These are phyloP conservation scores for Phytophthora hybrid DNA, from an alignment of 352 stramenopile genomes.

Conservation along the genomic window DNA sequence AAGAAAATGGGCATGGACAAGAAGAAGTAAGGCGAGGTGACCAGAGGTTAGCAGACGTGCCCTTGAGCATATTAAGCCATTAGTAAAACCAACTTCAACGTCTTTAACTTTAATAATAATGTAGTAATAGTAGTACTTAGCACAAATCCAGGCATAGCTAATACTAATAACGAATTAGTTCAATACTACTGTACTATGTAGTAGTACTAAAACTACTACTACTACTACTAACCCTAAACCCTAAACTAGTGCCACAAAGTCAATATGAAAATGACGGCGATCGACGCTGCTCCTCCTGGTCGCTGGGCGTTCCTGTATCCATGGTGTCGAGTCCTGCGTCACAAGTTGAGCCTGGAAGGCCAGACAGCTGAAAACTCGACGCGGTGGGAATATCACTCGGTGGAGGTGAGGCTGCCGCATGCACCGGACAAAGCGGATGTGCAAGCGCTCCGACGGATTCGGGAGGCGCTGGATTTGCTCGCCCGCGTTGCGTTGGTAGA, in stretches of 20 bases:
- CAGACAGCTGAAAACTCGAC: constrained; percentile 36
- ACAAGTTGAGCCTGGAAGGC: constrained; percentile 37
- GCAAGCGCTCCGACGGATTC: constrained; percentile 22
- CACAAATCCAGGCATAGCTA: no score
- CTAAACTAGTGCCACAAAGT: no score
- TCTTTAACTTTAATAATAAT: no score
- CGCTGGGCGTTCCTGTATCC: constrained; percentile 44
- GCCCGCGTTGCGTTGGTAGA: constrained; percentile 38
- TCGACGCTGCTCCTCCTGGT: constrained; percentile 32
- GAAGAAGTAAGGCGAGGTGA: constrained; percentile 29
- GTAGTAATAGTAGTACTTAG: no score
- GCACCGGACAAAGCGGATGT: constrained; percentile 14
- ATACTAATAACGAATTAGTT: no score
- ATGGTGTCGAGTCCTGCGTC: constrained; percentile 34
- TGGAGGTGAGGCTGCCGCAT: constrained; percentile 38
- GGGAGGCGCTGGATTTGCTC: constrained; percentile 51
- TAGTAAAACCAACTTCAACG: no score
- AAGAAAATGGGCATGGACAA: constrained; percentile 42
- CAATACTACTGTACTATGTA: no score
- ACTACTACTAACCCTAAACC: no score
- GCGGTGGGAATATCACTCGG: constrained; percentile 43
- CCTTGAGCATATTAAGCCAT: no score
- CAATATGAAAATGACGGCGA: not conserved
- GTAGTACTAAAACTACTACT: no score
- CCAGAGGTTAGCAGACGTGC: not conserved